Conservation (phyloP, 2,329 filamentous ascomycete genomes). For the Phialocephala subalpina region DNA sequence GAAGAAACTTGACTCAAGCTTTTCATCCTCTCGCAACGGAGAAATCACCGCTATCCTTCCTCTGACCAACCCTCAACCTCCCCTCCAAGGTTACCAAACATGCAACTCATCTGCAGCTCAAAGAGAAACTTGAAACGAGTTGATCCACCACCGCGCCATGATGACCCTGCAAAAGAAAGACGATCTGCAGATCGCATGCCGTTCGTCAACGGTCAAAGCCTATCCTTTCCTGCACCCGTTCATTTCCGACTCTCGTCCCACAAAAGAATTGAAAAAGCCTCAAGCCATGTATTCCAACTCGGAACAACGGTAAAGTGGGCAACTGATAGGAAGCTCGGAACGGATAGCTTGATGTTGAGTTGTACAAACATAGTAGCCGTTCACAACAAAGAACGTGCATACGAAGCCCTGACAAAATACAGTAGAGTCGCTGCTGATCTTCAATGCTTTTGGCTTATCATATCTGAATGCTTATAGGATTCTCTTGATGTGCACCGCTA, state of each 20-base stretch:
- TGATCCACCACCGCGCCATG: not conserved
- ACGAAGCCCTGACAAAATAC: not conserved
- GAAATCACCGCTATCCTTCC: not conserved
- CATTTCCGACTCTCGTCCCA: not conserved
- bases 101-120: too few species aligned
- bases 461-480: not conserved
- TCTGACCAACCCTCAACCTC: not conserved
- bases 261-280: not conserved
- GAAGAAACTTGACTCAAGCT: not conserved
- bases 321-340: slow-evolving; percentile 1
- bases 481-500: not conserved
- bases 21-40: not conserved
- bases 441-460: slow-evolving; percentile 5
- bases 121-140: slow-evolving; percentile 12
- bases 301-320: not conserved
- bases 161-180: not conserved
- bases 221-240: not conserved
- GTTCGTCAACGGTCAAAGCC: slow-evolving; percentile 4
- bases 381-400: not conserved
- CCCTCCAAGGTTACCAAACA: not conserved
- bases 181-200: slow-evolving; percentile 7
- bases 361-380: not conserved
- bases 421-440: slow-evolving; percentile 3
- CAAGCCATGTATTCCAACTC: not conserved
- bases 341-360: not conserved